Base-by-base conservation (phyloP, 768 basidiomycete species). In the Hortiboletus flavorubellus region DNA sequence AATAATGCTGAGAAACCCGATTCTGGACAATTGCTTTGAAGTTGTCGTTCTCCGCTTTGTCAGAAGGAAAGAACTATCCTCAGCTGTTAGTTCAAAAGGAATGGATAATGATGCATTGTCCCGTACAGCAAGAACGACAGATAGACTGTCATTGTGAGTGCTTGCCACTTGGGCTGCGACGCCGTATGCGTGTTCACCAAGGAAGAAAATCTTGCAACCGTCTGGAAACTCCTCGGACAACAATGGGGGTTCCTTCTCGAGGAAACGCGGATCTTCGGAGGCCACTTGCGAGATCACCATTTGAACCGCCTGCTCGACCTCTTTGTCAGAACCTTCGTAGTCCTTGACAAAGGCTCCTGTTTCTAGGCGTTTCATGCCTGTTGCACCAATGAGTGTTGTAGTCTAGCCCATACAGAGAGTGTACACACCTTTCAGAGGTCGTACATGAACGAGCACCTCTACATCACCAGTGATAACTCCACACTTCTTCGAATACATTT, bases 161-260 rank as follows among this genome's bases (percentile, higher is more conserved):
- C 74, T 80, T 38, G 84, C 80, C 11, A 99, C 92, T 64, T 94
- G 90, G 0, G 95, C 94, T 14, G 96, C 93, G 3, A 91, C 87
- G n/a, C 97, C 97, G 65, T 96, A 99, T 0, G 91, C 93, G 67
- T 93, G 87, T 65, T 91, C 88, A 15, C 96, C 95, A 8, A 98
- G 79, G 84, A 98, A 98, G 74, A 99, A 97, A 30, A 98, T 90
- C 67, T 88, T 91, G 69, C 85, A 89, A 1, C 89, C 91, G 0
- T 83, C 84, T 0, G 95, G 94, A 73, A 92, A 98, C 67, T 98
- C 97, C 50, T 93, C 86, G 0, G 84, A 78, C 31, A 98, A 72
- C 0, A 91, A 85, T 1, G 92, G 89, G 0, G 97, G 83, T 9
- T 83, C 85, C 63, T 83, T 82, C 72, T 98, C 97, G 42, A 91